These are phyloP conservation scores for Globisporangium splendens DNA, from an alignment of 352 stramenopile genomes.

Conservation along the genomic window DNA sequence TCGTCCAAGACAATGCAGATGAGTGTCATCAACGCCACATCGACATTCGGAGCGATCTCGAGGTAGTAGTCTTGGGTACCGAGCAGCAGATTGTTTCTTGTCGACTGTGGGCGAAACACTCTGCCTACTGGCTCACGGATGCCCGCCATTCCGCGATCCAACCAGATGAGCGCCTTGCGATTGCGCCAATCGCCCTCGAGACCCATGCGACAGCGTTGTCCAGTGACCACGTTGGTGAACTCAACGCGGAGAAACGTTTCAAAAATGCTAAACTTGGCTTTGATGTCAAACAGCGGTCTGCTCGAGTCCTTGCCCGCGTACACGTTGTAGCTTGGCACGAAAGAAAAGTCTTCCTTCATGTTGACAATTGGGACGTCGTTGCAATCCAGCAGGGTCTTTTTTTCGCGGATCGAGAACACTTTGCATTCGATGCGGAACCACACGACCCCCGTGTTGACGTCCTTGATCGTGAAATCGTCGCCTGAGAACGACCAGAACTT, in stretches of 20 bases:
- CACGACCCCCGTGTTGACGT: slow-evolving; percentile 10
- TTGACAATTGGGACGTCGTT: too few relatives aligned
- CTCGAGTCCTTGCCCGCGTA: background rate
- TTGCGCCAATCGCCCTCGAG: slow-evolving; percentile 5
- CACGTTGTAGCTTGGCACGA: background rate
- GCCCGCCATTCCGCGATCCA: background rate
- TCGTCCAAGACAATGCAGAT: slow-evolving; percentile 9
- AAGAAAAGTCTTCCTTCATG: too few relatives aligned
- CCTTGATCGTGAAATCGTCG: slow-evolving; percentile 26
- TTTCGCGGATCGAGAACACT: slow-evolving; percentile 13
- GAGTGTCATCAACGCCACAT: slow-evolving; percentile 5
- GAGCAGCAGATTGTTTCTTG: too few relatives aligned
- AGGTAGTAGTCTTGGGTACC: slow-evolving; percentile 11
- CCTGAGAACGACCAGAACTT: slow-evolving; percentile 20
- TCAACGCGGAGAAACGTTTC: background rate
- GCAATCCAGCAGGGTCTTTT: too few relatives aligned
- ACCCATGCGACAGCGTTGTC: slow-evolving; percentile 3
- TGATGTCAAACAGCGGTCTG: background rate
- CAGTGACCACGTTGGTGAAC: background rate
- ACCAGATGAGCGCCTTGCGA: slow-evolving; percentile 5
- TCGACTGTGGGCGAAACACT: background rate
- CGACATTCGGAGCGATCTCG: slow-evolving; percentile 6
- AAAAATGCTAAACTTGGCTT: background rate
- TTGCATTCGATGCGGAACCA: slow-evolving; percentile 22
- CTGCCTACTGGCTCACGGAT: background rate